Conservation (phyloP, 2,329 filamentous ascomycete genomes). For the Sclerotinia trifoliorum region DNA sequence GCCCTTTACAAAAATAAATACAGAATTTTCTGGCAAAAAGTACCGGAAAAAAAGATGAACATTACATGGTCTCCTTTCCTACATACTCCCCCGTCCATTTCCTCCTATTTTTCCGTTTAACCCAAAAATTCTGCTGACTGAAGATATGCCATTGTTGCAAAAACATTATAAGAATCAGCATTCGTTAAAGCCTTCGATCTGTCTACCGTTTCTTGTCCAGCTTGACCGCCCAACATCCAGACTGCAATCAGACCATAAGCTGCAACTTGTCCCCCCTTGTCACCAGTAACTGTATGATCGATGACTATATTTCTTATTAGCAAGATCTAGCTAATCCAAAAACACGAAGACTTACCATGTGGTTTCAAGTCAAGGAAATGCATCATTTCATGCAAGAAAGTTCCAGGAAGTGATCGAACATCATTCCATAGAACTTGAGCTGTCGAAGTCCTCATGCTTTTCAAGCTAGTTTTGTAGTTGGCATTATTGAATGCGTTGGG, state of each 20-base stretch:
- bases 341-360: constrained; percentile 1
- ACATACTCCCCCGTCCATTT: not conserved
- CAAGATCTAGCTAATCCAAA: not conserved
- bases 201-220: constrained; percentile 12
- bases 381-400: constrained; percentile 19
- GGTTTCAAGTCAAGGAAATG: constrained; percentile 17
- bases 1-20: not conserved
- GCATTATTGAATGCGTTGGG: constrained; percentile 8
- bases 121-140: constrained; percentile 10
- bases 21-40: not conserved
- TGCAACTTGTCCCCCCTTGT: not conserved
- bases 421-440: constrained; percentile 2
- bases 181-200: constrained; percentile 15
- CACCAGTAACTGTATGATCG: constrained; percentile 6
- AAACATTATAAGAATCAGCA: constrained; percentile 19
- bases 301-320: constrained; percentile 5
- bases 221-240: constrained; percentile 8
- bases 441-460: constrained; percentile 7
- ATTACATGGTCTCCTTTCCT: not conserved
- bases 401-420: constrained; percentile 18
- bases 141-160: constrained; percentile 18
- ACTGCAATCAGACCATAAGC: constrained; percentile 15
- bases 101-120: not conserved
- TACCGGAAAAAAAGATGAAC: not conserved
- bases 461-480: constrained; percentile 18